Conservation (phyloP, 257 asterid genomes). For the Plectranthus barbatus region DNA sequence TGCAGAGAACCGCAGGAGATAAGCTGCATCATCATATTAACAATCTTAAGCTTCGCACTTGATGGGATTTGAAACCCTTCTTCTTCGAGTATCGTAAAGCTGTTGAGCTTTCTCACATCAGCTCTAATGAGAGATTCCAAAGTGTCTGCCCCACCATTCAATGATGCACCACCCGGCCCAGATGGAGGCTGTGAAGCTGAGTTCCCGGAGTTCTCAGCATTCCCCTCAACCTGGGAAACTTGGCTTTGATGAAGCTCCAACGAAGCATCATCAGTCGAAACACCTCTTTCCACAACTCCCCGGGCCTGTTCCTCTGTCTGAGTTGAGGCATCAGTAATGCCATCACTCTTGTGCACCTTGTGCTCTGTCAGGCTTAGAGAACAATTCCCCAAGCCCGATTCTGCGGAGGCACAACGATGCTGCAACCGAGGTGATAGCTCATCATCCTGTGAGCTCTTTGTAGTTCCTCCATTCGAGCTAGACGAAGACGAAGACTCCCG, state of each 20-base stretch:
- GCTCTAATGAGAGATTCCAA: conserved; percentile 82
- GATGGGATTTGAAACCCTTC: conserved; percentile 49
- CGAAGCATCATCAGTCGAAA: conserved; percentile 59
- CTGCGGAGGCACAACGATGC: conserved; percentile 56
- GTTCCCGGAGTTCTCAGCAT: conserved; percentile 34
- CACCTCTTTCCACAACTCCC: conserved; percentile 35
- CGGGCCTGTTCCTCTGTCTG: conserved; percentile 62
- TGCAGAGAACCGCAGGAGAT: conserved; percentile 85
- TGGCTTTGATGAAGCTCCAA: conserved; percentile 27
- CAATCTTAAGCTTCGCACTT: conserved; percentile 59
- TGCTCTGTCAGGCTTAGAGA: conserved; percentile 56
- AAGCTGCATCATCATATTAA: conserved; percentile 74
- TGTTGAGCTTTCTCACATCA: conserved; percentile 62
- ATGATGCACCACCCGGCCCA: conserved; percentile 50
- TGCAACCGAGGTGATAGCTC: conserved; percentile 55
- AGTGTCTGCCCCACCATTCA: conserved; percentile 60
- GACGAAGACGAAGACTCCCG: conserved; percentile 78
- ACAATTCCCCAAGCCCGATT: conserved; percentile 40
- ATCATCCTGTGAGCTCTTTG: conserved; percentile 60
- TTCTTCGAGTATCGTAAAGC: conserved; percentile 64
- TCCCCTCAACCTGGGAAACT: conserved; percentile 28
- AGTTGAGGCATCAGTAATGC: conserved; percentile 78
- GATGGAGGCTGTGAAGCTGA: conserved; percentile 53
- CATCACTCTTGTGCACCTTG: conserved; percentile 58
- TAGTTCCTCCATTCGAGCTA: conserved; percentile 52